Conservation (phyloP, 148 eudicot genomes). For the Camellia sinensis region DNA sequence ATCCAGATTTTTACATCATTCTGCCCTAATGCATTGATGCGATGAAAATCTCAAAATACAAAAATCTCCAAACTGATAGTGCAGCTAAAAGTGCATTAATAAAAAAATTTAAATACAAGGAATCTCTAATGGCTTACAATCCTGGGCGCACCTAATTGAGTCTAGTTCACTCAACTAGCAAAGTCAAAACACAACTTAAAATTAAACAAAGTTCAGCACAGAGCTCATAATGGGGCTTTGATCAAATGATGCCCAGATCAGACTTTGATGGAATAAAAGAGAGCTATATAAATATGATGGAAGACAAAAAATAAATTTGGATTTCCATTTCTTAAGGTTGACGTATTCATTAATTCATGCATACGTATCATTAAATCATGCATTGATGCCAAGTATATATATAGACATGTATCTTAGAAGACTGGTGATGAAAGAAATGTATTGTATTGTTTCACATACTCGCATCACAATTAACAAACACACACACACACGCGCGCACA, state of each 20-base stretch:
- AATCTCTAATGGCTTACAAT: background rate
- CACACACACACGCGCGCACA: background rate
- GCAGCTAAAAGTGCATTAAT: no score
- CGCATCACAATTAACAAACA: background rate
- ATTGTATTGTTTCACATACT: background rate
- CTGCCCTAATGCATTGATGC: no score
- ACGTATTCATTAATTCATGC: conserved; percentile 11
- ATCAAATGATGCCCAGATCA: no score
- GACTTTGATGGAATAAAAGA: no score
- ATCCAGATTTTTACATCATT: no score
- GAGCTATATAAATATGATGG: background rate
- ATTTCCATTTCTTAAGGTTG: conserved; percentile 8
- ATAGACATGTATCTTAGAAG: background rate
- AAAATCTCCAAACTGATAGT: no score
- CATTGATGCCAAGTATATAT: background rate
- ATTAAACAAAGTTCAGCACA: no score
- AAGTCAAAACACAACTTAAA: conserved; percentile 1
- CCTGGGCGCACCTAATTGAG: conserved; percentile 2
- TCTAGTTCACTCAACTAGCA: conserved; percentile 16
- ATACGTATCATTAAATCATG: background rate
- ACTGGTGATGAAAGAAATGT: background rate
- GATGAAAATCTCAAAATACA: no score
- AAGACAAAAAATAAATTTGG: background rate
- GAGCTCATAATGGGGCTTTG: no score
- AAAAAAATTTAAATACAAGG: background rate